Percentiles rank a stretch among this genome's conserved stretches.
phyloP scores from a whole-genome alignment of 352 stramenopile species.

The Phytophthora cajani region DNA sequence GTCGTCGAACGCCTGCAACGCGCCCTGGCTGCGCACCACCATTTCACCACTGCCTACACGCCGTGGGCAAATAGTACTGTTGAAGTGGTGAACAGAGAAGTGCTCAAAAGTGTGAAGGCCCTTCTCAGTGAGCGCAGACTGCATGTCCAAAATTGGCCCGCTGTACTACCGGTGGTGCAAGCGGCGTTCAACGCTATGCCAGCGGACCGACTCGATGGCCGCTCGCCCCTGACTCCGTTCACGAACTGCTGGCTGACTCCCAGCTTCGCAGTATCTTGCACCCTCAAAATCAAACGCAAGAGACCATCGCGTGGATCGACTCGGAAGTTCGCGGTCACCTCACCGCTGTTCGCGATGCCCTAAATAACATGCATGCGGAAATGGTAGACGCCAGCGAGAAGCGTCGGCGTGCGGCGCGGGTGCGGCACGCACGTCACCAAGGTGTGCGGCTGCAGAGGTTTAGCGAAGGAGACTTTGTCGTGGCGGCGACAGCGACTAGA shows the following conservation, averaged over 20 bases:
- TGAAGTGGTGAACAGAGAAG: conserved; percentile 4
- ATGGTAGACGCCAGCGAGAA: conserved; percentile 18
- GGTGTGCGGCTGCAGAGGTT: conserved; percentile 21
- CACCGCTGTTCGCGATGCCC: background rate
- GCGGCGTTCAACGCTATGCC: conserved; percentile 18
- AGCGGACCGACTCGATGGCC: background rate
- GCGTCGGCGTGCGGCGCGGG: background rate
- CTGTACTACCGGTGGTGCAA: conserved; percentile 18
- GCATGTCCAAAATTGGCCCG: conserved; percentile 6
- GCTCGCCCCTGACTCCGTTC: conserved; percentile 1
- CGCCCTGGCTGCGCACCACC: background rate
- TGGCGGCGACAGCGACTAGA: conserved; percentile 1
- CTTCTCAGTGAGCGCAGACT: conserved; percentile 2
- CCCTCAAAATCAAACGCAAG: background rate
- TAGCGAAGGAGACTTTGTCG: conserved; percentile 21
- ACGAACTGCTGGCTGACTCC: conserved; percentile 5
- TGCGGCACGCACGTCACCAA: conserved; percentile 6
- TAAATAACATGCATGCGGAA: conserved; percentile 6
- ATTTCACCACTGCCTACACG: conserved; percentile 2
- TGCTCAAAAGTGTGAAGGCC: background rate
- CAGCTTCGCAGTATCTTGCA: conserved; percentile 10
- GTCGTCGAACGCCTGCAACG: background rate
- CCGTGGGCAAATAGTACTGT: too few species aligned
- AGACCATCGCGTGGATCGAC: conserved; percentile 10
- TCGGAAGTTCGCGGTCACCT: conserved; percentile 9